phyloP scores from a whole-genome alignment of 2,329 filamentous ascomycete genomes.

The Trichophaea hybrida region DNA sequence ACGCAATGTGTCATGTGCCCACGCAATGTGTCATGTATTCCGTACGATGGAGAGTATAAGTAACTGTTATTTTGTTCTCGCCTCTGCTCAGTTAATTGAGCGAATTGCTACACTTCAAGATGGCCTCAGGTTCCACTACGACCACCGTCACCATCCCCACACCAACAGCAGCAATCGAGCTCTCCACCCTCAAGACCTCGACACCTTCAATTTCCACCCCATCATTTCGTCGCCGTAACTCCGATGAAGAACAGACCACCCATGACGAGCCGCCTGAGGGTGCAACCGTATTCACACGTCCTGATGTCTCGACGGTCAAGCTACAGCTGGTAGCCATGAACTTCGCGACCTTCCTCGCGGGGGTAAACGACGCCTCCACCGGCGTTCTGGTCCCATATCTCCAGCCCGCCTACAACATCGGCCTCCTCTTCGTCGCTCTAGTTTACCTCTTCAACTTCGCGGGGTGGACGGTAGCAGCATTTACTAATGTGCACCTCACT shows the following conservation, averaged over 20 bases:
- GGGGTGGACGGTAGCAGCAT: conserved; percentile 49
- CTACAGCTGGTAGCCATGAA: conserved; percentile 39
- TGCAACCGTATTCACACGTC: conserved; percentile 18
- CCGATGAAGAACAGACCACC: background rate
- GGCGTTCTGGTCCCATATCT: conserved; percentile 43
- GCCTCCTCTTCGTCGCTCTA: conserved; percentile 38
- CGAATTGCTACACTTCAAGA: no score
- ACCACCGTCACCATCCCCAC: background rate
- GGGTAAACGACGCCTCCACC: conserved; percentile 52
- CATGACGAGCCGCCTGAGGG: conserved; percentile 17
- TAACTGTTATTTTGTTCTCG: no score
- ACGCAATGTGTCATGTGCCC: no score
- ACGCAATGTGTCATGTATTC: no score
- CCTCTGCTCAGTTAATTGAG: no score
- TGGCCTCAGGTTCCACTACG: background rate
- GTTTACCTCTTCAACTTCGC: conserved; percentile 45
- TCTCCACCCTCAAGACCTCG: background rate
- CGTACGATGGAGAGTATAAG: no score
- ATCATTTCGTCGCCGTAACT: background rate
- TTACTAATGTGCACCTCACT: conserved; percentile 51
- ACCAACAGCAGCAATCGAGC: background rate
- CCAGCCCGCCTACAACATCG: conserved; percentile 23
- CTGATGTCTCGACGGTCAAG: conserved; percentile 18
- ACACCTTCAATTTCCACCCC: no score
- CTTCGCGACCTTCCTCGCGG: conserved; percentile 50